Base-by-base conservation (phyloP, 192 early-diverging fungal species). In the Entrophospora sp. region DNA sequence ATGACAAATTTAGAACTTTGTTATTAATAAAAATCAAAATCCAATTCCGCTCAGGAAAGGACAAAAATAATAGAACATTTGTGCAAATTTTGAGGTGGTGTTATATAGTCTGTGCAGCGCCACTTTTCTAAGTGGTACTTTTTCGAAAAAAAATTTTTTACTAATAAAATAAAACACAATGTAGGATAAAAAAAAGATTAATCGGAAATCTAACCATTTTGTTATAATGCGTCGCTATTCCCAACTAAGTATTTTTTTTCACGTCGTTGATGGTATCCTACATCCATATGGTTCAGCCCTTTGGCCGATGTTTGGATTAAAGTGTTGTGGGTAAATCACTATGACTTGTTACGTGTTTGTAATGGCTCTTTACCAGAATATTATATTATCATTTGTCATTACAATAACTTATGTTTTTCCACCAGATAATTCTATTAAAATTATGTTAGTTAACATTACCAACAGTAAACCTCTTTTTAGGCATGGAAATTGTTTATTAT, bases 291-390 rank as follows among this genome's bases (percentile, higher is more conserved):
- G 61, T 46, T 63, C 44, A 44, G 61, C 61, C 42, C 61, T 62
- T 62, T 62, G 61, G 61, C 61, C 61, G 61, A 62, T 62, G 61
- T n/a, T 62, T 62, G 61, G 61, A 46, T 45, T 44, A 34, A 43
- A 46, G 61, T 45, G 60, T 2, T 32, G 27, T 44, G 60, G 60
- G 42, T 44, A 44, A 61, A 61, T 45, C 60, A 16, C 60, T 61
- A 61, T 61, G 60, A 61, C 60, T 61, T 6, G 27, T 61, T 61
- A 61, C 42, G 18, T 61, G 59, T 24, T 61, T 12, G 25, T 44
- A 61, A 35, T 45, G 60, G 30, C 60, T 61, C 24, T 32, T 28
- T 63, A 46, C 44, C 61, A 48, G 42, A 63, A 63, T 63, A 45
- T 63, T 51, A 48, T 63, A 48, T 63, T 63, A 44, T 63, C 43